Conservation (phyloP, 176 grass and related monocot species). For the Hyparrhenia diplandra region DNA sequence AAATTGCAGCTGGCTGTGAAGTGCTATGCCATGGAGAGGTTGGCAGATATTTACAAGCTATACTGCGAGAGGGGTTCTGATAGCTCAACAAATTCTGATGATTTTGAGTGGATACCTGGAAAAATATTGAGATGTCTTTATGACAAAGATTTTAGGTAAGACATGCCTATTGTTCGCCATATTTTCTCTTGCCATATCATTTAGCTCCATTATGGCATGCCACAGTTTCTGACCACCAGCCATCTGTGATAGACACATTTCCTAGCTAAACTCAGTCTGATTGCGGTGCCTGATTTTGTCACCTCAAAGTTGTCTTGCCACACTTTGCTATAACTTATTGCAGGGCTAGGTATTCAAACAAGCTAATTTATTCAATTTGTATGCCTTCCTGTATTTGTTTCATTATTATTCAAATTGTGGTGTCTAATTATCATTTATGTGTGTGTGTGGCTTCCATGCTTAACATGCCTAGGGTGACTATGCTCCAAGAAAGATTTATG, state of each 20-base stretch:
- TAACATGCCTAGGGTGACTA: background rate
- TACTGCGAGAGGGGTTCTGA: constrained; percentile 68
- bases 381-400: background rate
- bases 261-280: background rate
- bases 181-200: background rate
- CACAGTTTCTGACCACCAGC: background rate
- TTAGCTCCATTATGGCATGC: background rate
- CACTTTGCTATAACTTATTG: background rate
- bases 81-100: constrained; percentile 44
- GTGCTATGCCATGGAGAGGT: constrained; percentile 87
- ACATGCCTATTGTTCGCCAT: constrained; percentile 1
- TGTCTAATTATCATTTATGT: too few species aligned
- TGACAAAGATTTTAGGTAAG: constrained; percentile 97
- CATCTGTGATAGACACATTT: background rate
- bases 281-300: background rate
- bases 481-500: too few species aligned
- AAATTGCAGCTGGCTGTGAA: constrained; percentile 66
- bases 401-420: background rate
- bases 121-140: constrained; percentile 98
- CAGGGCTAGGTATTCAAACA: background rate
- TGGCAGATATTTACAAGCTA: constrained; percentile 85
- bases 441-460: background rate
- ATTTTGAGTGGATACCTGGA: constrained; percentile 98
- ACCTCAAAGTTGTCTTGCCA: background rate
- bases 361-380: background rate